phyloP scores from a whole-genome alignment of 116 monocot genomes.

The Cymodocea nodosa region DNA sequence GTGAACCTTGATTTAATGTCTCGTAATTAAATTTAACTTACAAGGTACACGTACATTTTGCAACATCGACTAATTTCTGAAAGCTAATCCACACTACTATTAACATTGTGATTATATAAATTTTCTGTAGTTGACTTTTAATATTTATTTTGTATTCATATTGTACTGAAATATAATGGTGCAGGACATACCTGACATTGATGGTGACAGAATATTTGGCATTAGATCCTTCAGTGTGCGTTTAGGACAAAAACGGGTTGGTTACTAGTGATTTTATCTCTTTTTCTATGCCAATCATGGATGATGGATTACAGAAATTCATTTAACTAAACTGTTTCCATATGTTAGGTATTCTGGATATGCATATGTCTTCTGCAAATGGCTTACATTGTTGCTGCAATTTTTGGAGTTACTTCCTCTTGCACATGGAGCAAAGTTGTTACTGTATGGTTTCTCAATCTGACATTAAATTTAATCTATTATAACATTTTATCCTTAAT shows the following conservation, averaged over 20 bases:
- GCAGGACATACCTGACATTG: constrained; percentile 99
- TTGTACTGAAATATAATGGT: constrained; percentile 3
- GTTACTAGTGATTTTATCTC: constrained; percentile 3
- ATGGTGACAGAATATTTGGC: constrained; percentile 88
- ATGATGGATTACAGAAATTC: neutral
- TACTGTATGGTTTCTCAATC: constrained; percentile 42
- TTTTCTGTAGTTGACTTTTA: neutral
- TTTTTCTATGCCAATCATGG: neutral
- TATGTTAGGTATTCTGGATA: constrained; percentile 79
- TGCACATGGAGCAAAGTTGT: constrained; percentile 67
- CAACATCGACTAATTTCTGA: too few relatives aligned
- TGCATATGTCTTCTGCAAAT: constrained; percentile 81
- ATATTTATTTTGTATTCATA: neutral
- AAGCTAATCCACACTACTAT: too few relatives aligned
- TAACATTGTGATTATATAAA: too few relatives aligned
- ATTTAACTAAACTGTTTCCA: constrained; percentile 1
- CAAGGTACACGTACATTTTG: too few relatives aligned
- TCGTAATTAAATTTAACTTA: too few relatives aligned
- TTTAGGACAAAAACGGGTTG: constrained; percentile 69
- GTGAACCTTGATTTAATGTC: too few relatives aligned
- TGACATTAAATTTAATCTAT: neutral
- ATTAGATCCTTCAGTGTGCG: constrained; percentile 86
- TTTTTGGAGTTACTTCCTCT: constrained; percentile 59
- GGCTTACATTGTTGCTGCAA: constrained; percentile 64
- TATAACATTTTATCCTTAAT: too few relatives aligned